Conservation (phyloP, 257 asterid genomes). For the Ajuga chamaepitys region DNA sequence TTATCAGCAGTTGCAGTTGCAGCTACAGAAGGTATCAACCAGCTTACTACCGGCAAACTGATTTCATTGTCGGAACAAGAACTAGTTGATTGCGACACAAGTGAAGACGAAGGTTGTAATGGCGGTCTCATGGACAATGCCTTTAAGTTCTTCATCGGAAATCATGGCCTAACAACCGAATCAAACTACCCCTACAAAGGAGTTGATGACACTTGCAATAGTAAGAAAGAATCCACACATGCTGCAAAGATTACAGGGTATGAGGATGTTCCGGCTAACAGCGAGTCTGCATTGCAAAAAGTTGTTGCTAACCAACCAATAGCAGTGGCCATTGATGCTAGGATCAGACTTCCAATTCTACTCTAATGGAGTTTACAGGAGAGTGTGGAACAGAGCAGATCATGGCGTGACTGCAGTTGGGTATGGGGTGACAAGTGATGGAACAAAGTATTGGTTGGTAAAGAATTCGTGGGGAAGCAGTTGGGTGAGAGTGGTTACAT, state of each 20-base stretch:
- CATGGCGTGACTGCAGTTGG: conserved; percentile 42
- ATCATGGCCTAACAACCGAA: conserved; percentile 28
- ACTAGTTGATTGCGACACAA: not conserved
- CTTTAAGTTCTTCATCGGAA: conserved; percentile 22
- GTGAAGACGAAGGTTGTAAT: conserved; percentile 20
- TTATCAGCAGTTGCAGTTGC: conserved; percentile 39
- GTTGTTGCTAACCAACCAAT: conserved; percentile 34
- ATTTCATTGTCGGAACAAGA: conserved; percentile 2
- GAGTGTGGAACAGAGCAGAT: conserved; percentile 29
- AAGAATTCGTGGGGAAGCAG: too few relatives aligned
- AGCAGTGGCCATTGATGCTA: conserved; percentile 30
- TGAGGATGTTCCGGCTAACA: conserved; percentile 30
- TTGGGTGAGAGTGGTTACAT: conserved; percentile 4
- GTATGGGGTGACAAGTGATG: conserved; percentile 22
- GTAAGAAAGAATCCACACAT: not conserved
- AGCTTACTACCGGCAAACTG: not conserved
- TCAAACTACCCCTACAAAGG: conserved; percentile 29
- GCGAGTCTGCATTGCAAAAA: conserved; percentile 17
- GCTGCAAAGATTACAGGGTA: conserved; percentile 27
- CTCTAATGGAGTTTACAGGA: conserved; percentile 26
- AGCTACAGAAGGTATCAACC: conserved; percentile 18
- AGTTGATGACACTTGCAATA: conserved; percentile 24
- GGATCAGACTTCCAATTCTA: conserved; percentile 26
- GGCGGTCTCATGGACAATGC: conserved; percentile 30
- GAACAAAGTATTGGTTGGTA: conserved; percentile 20